These are phyloP conservation scores for Dioszegia crocea DNA, from an alignment of 768 basidiomycete genomes.

Conservation along the genomic window DNA sequence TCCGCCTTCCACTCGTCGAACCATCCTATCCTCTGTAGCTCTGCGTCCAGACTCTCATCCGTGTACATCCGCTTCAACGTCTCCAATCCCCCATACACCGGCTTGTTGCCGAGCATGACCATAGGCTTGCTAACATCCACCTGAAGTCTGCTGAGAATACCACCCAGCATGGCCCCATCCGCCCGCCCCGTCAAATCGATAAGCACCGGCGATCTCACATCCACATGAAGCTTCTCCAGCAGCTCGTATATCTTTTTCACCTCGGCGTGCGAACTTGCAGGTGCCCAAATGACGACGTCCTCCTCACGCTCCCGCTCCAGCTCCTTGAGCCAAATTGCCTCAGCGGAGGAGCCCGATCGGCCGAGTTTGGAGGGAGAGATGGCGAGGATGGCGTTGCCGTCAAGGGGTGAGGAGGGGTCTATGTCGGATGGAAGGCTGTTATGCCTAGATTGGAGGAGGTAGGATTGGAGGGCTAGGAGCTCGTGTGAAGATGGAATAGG, in stretches of 20 bases:
- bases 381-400: conserved; percentile 35
- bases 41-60: background rate
- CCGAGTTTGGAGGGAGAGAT: conserved; percentile 25
- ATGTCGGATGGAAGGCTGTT: conserved; percentile 32
- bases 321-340: conserved; percentile 31
- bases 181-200: conserved; percentile 5
- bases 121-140: conserved; percentile 5
- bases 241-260: background rate
- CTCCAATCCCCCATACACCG: background rate
- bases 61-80: background rate
- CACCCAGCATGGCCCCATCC: conserved; percentile 1
- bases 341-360: conserved; percentile 12
- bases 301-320: conserved; percentile 35
- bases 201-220: background rate
- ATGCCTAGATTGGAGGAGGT: conserved; percentile 35
- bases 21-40: conserved; percentile 16
- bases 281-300: conserved; percentile 41
- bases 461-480: conserved; percentile 48
- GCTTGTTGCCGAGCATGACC: conserved; percentile 8
- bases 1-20: background rate
- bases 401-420: conserved; percentile 31
- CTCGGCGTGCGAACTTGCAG: background rate
- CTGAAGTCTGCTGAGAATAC: background rate
- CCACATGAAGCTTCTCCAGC: background rate
- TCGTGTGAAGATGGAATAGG: conserved; percentile 39